Evolutionary conservation across 2,329 filamentous ascomycete genomes (phyloP), one percentile per base, ranked within the genome.

Genomic region (Sporothrix mexicana): DNA sequence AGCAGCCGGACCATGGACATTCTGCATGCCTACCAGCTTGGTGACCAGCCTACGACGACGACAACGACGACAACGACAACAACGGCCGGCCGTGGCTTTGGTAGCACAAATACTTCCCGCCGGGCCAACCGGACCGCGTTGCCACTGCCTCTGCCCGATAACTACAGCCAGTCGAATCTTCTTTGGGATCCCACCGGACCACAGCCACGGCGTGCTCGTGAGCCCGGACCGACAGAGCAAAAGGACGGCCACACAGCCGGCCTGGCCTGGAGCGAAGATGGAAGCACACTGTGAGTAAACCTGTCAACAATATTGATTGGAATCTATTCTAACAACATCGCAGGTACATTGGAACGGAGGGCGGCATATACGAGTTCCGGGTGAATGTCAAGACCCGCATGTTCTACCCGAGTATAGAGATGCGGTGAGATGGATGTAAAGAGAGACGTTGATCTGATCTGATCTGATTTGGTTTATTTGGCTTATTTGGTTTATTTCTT

Each of bases 331-430:
- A 23, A 3, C 64, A 12, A 8, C 3, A 0, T 15, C 8, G 2
- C 69, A 91, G 89, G 72, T 91, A 87, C 77, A 83, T 91, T 55
- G 90, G 87, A 23, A 87, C 89, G 47, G 90, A 93, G 78, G 90
- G 93, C 76, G 92, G 92, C 72, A 91, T 95, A 71, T 93, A 93
- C 77, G 91, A 94, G 81, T 89, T 93, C 77, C 87, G 86, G 47
- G 85, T 95, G 75, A 90, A 93, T 78, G 77, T 90, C 20, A 84
- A 87, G 67, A 85, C 83, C 72, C 85, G 92, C 74, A 92, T 89
- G 80, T 82, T 86, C 45, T 87, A 85, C 75, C 87, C 89, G 1
- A 87, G 85, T 75, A 81, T 89, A 75, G 83, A 83, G 59, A 81
- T 88, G 79, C 84, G 86, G 74, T 90, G 76, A 85, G 30, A 3